Conservation (phyloP, 495 filamentous ascomycete species). For the Podospora pseudocomata region DNA sequence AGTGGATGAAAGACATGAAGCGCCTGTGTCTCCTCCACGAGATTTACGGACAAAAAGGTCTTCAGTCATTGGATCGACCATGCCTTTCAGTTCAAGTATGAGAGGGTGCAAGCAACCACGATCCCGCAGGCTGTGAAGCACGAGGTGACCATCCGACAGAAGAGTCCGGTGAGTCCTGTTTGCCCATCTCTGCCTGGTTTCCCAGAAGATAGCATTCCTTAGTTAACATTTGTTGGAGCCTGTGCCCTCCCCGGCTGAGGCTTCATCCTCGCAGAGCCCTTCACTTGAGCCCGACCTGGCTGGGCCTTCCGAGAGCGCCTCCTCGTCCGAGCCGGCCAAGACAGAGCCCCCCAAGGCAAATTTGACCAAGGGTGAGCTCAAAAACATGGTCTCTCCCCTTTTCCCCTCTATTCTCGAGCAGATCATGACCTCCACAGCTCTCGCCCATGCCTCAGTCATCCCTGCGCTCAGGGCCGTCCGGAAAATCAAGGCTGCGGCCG, state of each 20-base stretch:
- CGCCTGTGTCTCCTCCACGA: neutral
- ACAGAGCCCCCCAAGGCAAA: neutral
- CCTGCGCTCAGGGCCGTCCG: neutral
- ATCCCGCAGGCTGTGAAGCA: neutral
- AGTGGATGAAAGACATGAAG: neutral
- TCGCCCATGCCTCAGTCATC: neutral
- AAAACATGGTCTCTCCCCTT: neutral
- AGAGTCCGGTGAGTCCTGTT: neutral
- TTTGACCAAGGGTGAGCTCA: neutral
- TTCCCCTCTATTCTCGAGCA: neutral
- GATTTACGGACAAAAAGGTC: neutral
- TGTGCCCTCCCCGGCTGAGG: neutral
- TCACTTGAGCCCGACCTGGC: neutral
- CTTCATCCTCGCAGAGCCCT: neutral
- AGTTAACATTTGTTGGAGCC: neutral
- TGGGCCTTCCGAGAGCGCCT: neutral
- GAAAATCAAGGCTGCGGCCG: neutral
- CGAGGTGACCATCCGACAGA: neutral
- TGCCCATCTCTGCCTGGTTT: neutral
- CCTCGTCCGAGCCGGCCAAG: neutral
- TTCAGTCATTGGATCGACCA: neutral
- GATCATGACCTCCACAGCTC: neutral
- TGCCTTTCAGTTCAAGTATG: neutral
- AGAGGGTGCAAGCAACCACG: neutral
- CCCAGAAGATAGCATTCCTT: neutral